Evolutionary conservation across 306 rosid genomes (phyloP), one percentile per base, ranked within the genome.

Genomic region (Ammopiptanthus mongolicus): DNA sequence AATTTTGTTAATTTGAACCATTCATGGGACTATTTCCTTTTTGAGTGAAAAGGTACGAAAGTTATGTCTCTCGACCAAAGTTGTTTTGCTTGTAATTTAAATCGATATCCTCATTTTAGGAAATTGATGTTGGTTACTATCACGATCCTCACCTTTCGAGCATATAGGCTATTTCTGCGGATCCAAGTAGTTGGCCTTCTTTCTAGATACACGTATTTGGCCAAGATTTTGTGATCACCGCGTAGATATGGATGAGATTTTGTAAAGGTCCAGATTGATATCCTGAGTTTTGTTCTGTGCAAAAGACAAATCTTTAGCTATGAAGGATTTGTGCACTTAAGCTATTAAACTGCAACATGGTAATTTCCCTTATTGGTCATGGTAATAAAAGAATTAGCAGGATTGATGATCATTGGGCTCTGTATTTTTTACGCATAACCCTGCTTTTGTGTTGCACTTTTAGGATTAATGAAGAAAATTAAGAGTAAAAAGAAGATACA

Each of bases 191-290:
- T 5, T 3, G n/a, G 8, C 18, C 6, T 25, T 47, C 8, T 80
- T 80, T 74, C 10, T 69, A 36, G 73, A 62, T 81, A 41, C 55
- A 68, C 39, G 61, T 19, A 77, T 37, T 58, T 51, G 81, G 84
- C 73, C n/a, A 47, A 59, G 73, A 66, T 73, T 50, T 36, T 37
- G 23, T 36, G 37, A 18, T 37, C 3, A 9, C 19, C 21, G 25
- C 14, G 25, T 28, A 53, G 75, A 48, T 65, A 52, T 59, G 64
- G 19, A 0, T 17, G 57, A 31, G 71, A 62, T 17, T 69, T 61
- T 81, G 4, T 67, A 21, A 42, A 23, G 19, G 29, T 51, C 44
- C 5, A 57, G 61, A 50, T 64, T 69, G 60, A 42, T 37, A 58
- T 56, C 52, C 21, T 17, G 72, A 25, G 52, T 44, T 77, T 57